Evolutionary conservation across 768 basidiomycete genomes (phyloP).

Genomic region (Kwoniella europaea): DNA sequence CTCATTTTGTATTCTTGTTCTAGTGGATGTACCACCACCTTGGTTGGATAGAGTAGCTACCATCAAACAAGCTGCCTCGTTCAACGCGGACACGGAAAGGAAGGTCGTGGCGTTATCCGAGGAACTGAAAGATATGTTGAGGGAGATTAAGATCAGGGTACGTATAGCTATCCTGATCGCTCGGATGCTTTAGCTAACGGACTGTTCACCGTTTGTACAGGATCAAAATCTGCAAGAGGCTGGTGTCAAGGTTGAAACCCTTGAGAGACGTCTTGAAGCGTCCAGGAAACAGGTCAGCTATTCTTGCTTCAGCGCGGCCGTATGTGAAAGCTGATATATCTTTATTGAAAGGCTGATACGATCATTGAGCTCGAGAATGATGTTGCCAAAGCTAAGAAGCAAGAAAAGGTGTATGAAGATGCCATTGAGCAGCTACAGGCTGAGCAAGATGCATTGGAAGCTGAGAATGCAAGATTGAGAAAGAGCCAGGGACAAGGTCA

Average conservation of each 20-base stretch:
- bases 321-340: not conserved
- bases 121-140: conserved; percentile 83
- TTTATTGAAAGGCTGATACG: conserved; percentile 66
- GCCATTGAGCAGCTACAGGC: conserved; percentile 90
- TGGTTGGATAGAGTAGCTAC: conserved; percentile 83
- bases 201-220: conserved; percentile 57
- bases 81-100: conserved; percentile 90
- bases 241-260: conserved; percentile 87
- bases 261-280: conserved; percentile 90
- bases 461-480: conserved; percentile 80
- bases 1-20: not conserved
- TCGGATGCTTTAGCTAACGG: no score
- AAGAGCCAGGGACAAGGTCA: conserved; percentile 68
- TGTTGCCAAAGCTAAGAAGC: conserved; percentile 78
- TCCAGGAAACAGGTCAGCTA: conserved; percentile 75
- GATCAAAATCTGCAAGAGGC: conserved; percentile 90
- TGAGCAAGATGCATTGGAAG: conserved; percentile 82
- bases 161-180: no score
- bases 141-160: conserved; percentile 71
- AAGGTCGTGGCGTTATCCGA: conserved; percentile 84
- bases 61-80: conserved; percentile 78
- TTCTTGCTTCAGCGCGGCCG: not conserved
- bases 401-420: conserved; percentile 87
- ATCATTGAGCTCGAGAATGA: conserved; percentile 81
- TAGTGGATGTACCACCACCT: conserved; percentile 69